These are phyloP conservation scores for Mortierella sp. DNA, from an alignment of 371 early-diverging fungal species.

Conservation along the genomic window DNA sequence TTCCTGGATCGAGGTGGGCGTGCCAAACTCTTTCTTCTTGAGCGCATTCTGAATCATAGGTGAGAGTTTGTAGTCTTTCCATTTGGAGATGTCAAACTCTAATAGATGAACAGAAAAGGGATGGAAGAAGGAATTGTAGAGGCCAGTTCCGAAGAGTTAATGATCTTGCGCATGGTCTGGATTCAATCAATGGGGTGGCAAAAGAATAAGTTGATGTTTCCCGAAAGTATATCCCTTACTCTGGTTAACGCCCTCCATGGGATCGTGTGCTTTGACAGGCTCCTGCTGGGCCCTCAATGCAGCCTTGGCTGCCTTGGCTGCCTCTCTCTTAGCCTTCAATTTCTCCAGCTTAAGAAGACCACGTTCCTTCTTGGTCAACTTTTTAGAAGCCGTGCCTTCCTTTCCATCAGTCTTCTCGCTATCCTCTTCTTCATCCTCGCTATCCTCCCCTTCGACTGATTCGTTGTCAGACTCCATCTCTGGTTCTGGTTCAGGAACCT, in stretches of 20 bases:
- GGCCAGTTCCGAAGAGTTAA: background rate
- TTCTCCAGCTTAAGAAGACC: conserved; percentile 31
- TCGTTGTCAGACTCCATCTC: conserved; percentile 24
- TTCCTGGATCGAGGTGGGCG: conserved; percentile 96
- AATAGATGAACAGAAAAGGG: background rate
- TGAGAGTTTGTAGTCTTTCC: conserved; percentile 67
- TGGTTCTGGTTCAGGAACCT: conserved; percentile 29
- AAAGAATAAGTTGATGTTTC: no score
- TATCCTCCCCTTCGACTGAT: conserved; percentile 10
- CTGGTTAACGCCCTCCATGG: conserved; percentile 32
- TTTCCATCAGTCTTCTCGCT: conserved; percentile 1
- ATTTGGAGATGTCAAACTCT: conserved; percentile 70
- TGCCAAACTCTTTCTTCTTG: conserved; percentile 72
- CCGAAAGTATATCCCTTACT: no score
- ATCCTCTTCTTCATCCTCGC: conserved; percentile 37
- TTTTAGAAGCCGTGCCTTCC: conserved; percentile 28
- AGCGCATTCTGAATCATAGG: conserved; percentile 72
- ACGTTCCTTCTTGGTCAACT: conserved; percentile 47
- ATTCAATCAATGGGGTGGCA: conserved; percentile 1
- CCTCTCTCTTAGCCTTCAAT: conserved; percentile 32
- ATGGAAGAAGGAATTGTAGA: background rate
- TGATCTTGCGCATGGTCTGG: background rate
- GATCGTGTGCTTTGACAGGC: conserved; percentile 31
- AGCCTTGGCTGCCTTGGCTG: conserved; percentile 39
- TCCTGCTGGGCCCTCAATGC: conserved; percentile 44